Evolutionary conservation across 1,284 basidiomycete species (phyloP), one percentile per base, ranked within the genome.

Genomic region (Rhizoctonia solani): DNA sequence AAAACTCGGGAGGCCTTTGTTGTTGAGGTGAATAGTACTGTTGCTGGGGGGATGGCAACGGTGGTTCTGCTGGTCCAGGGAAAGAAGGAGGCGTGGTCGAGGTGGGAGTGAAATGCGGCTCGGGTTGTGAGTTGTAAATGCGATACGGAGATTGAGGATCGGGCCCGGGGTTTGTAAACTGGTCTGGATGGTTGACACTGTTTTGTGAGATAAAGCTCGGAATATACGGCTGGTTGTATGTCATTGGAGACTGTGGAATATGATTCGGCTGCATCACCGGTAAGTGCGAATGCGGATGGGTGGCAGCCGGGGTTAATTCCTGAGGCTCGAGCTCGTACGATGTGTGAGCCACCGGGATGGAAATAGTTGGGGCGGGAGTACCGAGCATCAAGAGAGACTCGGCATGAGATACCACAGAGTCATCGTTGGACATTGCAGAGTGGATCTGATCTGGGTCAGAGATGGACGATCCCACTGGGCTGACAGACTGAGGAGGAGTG

Each of bases 311-410:
- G 19, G 42, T 50, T 32, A 39, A 37, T 37, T 55, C 25, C n/a
- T 44, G 44, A 5, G 46, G 46, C 47, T 63, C 44, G 8, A 63
- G 32, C 21, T 63, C 58, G 46, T 50, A 63, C 32, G 46, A 5
- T 25, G 50, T 46, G 44, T 63, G 58, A 8, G 46, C 32, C 8
- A n/a, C 16, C 16, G 27, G 29, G 27, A 34, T 27, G 30, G 50
- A 4, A 4, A n/a, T 8, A 21, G 46, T 39, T 27, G 27, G 58
- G 1, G 37, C 47, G 30, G 58, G 58, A 13, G 46, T 52, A 34
- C 58, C 30, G 34, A 63, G 58, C 47, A 63, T 23, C 6, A 63
- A 47, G 3, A 63, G 47, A n/a, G 58, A 63, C 37, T 63, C 32
- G 58, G 58, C 58, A 27, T 63, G 58, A 1, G 47, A 46, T 6